Evolutionary conservation across 148 eudicot genomes (phyloP).

Genomic region (Mesembryanthemum crystallinum): DNA sequence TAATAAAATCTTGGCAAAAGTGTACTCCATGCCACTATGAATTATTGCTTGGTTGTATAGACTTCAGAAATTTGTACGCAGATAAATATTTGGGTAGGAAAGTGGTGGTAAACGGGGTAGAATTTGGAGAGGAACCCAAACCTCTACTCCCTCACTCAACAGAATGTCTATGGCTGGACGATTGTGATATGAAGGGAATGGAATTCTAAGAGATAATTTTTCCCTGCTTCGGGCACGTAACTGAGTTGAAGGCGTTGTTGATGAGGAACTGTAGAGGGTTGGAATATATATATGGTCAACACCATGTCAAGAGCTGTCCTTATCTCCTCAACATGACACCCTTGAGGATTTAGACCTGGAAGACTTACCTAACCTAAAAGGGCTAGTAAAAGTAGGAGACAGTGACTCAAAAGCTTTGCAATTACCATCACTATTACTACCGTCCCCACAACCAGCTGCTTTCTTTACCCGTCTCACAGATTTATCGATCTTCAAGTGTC

Average conservation of each 20-base stretch:
- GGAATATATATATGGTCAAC: conserved; percentile 5
- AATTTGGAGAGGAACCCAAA: not conserved
- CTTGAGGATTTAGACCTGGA: not conserved
- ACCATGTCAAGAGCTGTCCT: not conserved
- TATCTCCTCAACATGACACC: not conserved
- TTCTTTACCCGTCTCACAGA: not conserved
- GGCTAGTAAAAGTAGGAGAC: not conserved
- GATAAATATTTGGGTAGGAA: not conserved
- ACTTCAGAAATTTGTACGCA: not conserved
- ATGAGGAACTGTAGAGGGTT: not conserved
- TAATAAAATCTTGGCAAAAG: not conserved
- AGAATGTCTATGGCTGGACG: not conserved
- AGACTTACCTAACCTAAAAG: not conserved
- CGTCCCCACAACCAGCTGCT: not conserved
- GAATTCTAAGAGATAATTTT: not conserved
- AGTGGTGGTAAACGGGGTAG: not conserved
- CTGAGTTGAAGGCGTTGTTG: not conserved
- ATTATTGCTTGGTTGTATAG: not conserved
- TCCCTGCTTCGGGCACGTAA: not conserved
- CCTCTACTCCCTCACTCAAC: not conserved
- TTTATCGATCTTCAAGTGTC: not conserved
- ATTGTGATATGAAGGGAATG: not conserved
- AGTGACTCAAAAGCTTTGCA: not conserved
- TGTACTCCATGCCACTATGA: not conserved
- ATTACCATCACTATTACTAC: not conserved